Percentiles rank a stretch among this genome's conserved stretches.
Conservation (phyloP, 2,329 filamentous ascomycete genomes). For the Curvularia eragrostidis region DNA sequence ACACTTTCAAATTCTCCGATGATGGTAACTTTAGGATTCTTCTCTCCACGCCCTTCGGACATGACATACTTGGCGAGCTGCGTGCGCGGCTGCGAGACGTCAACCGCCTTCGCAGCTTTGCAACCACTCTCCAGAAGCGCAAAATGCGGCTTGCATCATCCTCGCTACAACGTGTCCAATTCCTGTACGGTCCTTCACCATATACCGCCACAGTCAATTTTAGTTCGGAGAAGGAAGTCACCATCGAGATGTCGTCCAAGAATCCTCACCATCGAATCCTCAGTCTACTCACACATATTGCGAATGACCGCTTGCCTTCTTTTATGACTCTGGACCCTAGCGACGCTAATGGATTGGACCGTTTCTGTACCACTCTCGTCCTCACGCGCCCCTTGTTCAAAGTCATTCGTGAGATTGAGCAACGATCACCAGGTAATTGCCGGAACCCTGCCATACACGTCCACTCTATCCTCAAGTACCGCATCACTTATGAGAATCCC, state of each 20-base stretch:
- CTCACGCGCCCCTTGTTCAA: slow-evolving; percentile 69
- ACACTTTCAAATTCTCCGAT: slow-evolving; percentile 67
- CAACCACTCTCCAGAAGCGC: slow-evolving; percentile 67
- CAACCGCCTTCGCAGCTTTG: slow-evolving; percentile 72
- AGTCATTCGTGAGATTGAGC: slow-evolving; percentile 67
- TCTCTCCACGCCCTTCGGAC: slow-evolving; percentile 65
- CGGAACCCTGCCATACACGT: slow-evolving; percentile 44
- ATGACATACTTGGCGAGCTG: slow-evolving; percentile 65
- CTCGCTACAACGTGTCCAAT: slow-evolving; percentile 66
- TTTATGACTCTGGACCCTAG: slow-evolving; percentile 63
- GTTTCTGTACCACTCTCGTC: slow-evolving; percentile 64
- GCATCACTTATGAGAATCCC: slow-evolving; percentile 51
- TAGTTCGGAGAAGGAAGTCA: slow-evolving; percentile 55
- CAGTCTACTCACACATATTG: slow-evolving; percentile 64
- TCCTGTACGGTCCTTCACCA: slow-evolving; percentile 66
- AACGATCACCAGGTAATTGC: slow-evolving; percentile 47
- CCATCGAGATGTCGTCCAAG: slow-evolving; percentile 64
- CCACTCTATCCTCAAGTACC: slow-evolving; percentile 47
- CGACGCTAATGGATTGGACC: slow-evolving; percentile 57
- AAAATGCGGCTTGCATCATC: slow-evolving; percentile 64
- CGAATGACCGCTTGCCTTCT: slow-evolving; percentile 64
- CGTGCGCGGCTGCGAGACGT: slow-evolving; percentile 68
- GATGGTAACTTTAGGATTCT: slow-evolving; percentile 69
- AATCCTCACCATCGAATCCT: slow-evolving; percentile 73
- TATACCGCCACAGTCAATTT: slow-evolving; percentile 67